Evolutionary conservation across 805 yeast species (phyloP).

Genomic region (Priceomyces medius): DNA sequence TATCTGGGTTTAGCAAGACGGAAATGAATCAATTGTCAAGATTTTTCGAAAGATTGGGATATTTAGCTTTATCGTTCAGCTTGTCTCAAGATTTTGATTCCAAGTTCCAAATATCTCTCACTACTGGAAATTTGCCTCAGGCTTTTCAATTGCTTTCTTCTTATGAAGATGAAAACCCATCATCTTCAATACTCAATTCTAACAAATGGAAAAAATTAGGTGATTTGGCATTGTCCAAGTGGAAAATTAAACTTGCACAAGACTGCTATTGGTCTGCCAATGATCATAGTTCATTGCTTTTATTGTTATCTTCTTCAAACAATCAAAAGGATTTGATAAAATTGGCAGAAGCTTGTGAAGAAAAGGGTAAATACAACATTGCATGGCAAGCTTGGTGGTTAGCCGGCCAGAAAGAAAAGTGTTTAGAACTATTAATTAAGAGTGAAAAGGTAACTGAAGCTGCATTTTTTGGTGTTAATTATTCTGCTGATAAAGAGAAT

Average conservation of each 20-base stretch:
- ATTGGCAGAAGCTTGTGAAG: constrained; percentile 66
- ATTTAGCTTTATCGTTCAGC: constrained; percentile 75
- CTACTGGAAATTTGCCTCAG: constrained; percentile 65
- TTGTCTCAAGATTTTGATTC: constrained; percentile 88
- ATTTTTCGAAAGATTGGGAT: constrained; percentile 92
- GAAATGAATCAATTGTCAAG: constrained; percentile 80
- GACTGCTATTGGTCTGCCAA: constrained; percentile 74
- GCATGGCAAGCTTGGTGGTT: constrained; percentile 93
- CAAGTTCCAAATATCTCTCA: constrained; percentile 83
- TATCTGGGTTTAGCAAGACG: constrained; percentile 61
- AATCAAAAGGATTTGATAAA: constrained; percentile 56
- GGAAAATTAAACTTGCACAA: constrained; percentile 80
- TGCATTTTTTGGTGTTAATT: constrained; percentile 73
- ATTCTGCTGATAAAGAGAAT: constrained; percentile 45
- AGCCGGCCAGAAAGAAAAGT: constrained; percentile 64
- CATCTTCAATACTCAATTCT: constrained; percentile 34
- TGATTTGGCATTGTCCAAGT: constrained; percentile 73
- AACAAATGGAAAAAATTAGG: constrained; percentile 89
- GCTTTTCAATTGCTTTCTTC: constrained; percentile 56
- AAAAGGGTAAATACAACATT: constrained; percentile 78
- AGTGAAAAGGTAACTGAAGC: constrained; percentile 82
- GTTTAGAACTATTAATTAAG: constrained; percentile 62
- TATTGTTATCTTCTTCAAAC: constrained; percentile 80
- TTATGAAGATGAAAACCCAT: constrained; percentile 47
- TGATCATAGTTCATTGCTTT: constrained; percentile 78